Conservation (phyloP, 2,329 filamentous ascomycete species). For the Whalleya microplaca region DNA sequence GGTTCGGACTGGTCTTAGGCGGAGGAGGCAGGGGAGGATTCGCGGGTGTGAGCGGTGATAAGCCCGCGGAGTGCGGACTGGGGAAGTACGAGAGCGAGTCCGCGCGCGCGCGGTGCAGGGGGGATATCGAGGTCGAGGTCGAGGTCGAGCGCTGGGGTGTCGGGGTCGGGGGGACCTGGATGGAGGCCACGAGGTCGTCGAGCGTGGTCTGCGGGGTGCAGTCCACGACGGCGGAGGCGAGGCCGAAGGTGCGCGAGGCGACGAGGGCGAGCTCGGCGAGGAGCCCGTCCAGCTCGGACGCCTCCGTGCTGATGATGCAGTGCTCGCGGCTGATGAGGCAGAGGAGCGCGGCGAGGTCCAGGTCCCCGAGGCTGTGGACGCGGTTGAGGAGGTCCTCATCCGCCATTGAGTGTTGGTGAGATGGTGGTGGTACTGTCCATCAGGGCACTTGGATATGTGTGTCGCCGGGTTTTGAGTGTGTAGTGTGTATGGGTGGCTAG, state of each 20-base stretch:
- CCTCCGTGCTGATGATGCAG: slow-evolving; percentile 80
- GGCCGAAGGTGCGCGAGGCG: slow-evolving; percentile 70
- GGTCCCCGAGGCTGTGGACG: slow-evolving; percentile 79
- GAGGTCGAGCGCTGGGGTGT: slow-evolving; percentile 29
- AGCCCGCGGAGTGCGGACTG: background rate
- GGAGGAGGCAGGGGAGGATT: too few relatives aligned
- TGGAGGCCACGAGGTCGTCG: slow-evolving; percentile 76
- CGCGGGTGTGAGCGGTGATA: background rate
- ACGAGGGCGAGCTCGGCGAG: slow-evolving; percentile 75
- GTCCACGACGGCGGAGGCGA: slow-evolving; percentile 70
- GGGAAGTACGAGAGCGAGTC: slow-evolving; percentile 19
- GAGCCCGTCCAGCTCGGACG: slow-evolving; percentile 66
- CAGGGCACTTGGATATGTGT: slow-evolving; percentile 18
- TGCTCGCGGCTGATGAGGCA: slow-evolving; percentile 83
- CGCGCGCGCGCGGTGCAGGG: too few relatives aligned
- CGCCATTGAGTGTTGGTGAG: slow-evolving; percentile 54
- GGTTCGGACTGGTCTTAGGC: too few relatives aligned
- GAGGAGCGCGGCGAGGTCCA: slow-evolving; percentile 84
- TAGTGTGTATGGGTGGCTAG: background rate
- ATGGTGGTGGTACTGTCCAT: slow-evolving; percentile 19
- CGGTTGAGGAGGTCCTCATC: slow-evolving; percentile 65
- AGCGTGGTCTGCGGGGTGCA: slow-evolving; percentile 75
- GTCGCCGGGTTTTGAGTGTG: background rate
- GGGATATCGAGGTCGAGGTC: background rate
- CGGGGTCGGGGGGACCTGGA: slow-evolving; percentile 54